Evolutionary conservation across 805 yeast species (phyloP), one percentile per base, ranked within the genome.

Genomic region (Saccharomycopsis sp.): DNA sequence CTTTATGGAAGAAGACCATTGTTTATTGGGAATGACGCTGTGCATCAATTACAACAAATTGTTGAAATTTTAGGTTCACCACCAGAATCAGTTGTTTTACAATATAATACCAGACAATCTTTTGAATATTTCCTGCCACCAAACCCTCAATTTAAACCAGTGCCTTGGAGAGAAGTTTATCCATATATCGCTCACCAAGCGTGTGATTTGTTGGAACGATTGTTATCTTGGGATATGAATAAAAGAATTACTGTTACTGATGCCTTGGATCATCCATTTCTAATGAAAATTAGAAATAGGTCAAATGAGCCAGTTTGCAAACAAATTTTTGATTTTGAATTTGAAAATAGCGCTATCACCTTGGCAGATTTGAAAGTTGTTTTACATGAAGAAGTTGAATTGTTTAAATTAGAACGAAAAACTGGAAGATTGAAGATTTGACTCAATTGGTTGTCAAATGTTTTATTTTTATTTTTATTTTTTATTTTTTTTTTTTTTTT

Each of bases 1-100:
- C 66, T 89, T 40, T 85, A 83, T 52, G 85, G 87, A 0, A 67
- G 96, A 49, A 72, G 71, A 55, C 95, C 96, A 1, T 59, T 87
- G 13, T 88, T 89, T 58, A 75, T 78, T 40, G 97, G 96, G 0
- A 74, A 74, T 47, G 79, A 79, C 59, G 80, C 81, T 46, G 54
- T 75, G 49, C 82, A 81, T 51, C 97, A 89, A 60, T 60, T 86
- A 6, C 70, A 67, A 35, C 82, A 77, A 56, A 85, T 89, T 16
- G 64, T 79, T 43, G 75, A 77, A 55, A 70, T 83, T 1, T 61
- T 87, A 40, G 97, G 96, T 0, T 63, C 79, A 0, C 96, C 96
- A 0, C 60, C 79, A 0, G 65, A 61, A 24, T 70, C 65, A 2
- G 59, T 74, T 2, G 59, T 78, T 5, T 35, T 54, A 17, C 56